A percentile compares a stretch with the other conserved stretches of the same genome.
Conservation (phyloP, 306 rosid genomes). For the Glycine latifolia region DNA sequence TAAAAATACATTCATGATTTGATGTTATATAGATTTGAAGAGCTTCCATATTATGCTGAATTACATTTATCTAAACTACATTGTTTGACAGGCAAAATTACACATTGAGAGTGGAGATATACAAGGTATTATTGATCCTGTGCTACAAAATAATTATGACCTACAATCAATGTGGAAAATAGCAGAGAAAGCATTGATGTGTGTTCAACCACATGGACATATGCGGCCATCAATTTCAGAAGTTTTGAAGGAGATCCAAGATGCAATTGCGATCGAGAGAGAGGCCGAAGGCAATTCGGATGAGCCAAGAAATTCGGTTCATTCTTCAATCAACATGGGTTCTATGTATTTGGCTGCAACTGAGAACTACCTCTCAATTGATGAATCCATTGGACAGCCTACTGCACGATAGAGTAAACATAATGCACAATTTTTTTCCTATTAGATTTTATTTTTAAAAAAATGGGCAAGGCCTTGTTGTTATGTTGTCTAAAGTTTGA, state of each 20-base stretch:
- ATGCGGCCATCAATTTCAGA: conserved; percentile 93
- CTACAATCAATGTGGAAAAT: conserved; percentile 98
- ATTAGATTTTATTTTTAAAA: neutral
- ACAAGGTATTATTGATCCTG: conserved; percentile 92
- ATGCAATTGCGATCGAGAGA: conserved; percentile 77
- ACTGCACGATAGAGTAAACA: conserved; percentile 62
- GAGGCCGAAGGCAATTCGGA: conserved; percentile 66
- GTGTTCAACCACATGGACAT: conserved; percentile 84
- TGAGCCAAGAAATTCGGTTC: conserved; percentile 69
- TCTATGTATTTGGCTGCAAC: conserved; percentile 63
- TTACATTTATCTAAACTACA: neutral
- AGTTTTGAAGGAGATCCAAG: conserved; percentile 93
- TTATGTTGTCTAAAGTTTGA: neutral
- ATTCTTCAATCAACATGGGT: conserved; percentile 70
- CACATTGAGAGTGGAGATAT: conserved; percentile 99
- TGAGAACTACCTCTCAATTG: conserved; percentile 67
- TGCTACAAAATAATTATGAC: conserved; percentile 64
- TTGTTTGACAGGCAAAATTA: conserved; percentile 72
- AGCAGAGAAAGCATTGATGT: conserved; percentile 96
- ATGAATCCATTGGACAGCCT: conserved; percentile 80
- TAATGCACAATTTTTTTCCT: conserved; percentile 4
- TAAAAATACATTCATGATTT: neutral
- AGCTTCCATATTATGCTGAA: neutral
- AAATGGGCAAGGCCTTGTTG: neutral
- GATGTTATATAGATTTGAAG: neutral